phyloP scores from a whole-genome alignment of 2,329 filamentous ascomycete species.

The Corynespora cassiicola region DNA sequence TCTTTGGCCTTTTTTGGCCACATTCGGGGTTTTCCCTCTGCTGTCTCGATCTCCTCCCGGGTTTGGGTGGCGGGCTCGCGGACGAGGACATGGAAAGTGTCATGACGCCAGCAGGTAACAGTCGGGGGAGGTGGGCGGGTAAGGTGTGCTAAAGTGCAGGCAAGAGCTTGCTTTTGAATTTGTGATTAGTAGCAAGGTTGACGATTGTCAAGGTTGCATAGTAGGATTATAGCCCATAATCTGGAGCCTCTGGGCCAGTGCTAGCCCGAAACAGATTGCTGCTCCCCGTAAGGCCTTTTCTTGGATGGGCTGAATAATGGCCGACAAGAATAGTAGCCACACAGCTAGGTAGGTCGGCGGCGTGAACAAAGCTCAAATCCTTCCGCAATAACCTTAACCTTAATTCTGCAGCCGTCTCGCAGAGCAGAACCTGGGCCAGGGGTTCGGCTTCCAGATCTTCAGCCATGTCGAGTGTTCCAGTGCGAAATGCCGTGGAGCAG shows the following conservation, averaged over 20 bases:
- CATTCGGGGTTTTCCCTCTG: constrained; percentile 15
- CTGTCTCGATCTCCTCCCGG: constrained; percentile 15
- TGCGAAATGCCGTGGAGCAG: not conserved
- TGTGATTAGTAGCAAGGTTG: constrained; percentile 16
- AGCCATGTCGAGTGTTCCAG: no score
- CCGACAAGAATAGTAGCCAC: constrained; percentile 32
- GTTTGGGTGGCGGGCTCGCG: constrained; percentile 9
- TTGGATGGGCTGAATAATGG: constrained; percentile 35
- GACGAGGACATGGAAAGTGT: constrained; percentile 12
- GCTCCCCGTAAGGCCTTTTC: constrained; percentile 24
- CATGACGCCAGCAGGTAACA: constrained; percentile 31
- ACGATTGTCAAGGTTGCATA: constrained; percentile 25
- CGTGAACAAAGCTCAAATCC: constrained; percentile 16
- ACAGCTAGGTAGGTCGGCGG: constrained; percentile 20
- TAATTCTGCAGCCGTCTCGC: constrained; percentile 24
- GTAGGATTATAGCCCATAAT: constrained; percentile 14
- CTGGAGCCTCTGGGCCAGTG: constrained; percentile 14
- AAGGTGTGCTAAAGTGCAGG: constrained; percentile 14
- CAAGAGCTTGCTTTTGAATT: constrained; percentile 23
- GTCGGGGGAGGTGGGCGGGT: constrained; percentile 10
- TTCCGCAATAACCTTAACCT: constrained; percentile 25
- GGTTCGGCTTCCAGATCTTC: constrained; percentile 9
- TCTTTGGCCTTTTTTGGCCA: constrained; percentile 39
- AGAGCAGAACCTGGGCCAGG: constrained; percentile 16
- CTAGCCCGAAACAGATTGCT: constrained; percentile 21